phyloP scores from a whole-genome alignment of 805 yeast genomes.

The Debaryomyces prosopidis region DNA sequence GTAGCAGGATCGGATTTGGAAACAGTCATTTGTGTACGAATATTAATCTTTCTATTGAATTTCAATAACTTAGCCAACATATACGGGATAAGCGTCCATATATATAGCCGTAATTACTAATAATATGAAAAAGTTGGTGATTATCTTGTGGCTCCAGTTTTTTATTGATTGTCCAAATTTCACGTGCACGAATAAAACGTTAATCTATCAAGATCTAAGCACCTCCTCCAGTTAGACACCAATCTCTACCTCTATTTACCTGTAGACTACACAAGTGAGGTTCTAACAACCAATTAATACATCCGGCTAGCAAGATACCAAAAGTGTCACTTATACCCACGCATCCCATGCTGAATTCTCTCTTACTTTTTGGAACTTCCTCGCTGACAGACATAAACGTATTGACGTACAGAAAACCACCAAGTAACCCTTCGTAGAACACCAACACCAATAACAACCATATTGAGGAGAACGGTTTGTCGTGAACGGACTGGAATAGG shows the following conservation, averaged over 20 bases:
- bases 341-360: constrained; percentile 38
- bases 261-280: constrained; percentile 72
- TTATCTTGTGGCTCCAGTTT: no score
- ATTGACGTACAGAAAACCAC: constrained; percentile 89
- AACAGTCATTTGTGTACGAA: constrained; percentile 2
- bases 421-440: constrained; percentile 86
- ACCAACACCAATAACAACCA: constrained; percentile 63
- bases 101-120: background rate
- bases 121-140: background rate
- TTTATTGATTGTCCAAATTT: background rate
- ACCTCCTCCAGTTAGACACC: constrained; percentile 52
- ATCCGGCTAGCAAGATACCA: constrained; percentile 83
- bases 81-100: background rate
- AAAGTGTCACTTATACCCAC: constrained; percentile 62
- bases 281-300: constrained; percentile 73
- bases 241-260: constrained; percentile 68
- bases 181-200: background rate
- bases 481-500: constrained; percentile 62
- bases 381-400: constrained; percentile 81
- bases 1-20: constrained; percentile 8
- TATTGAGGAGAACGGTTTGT: constrained; percentile 56
- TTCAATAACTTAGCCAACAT: background rate
- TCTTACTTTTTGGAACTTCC: constrained; percentile 35
- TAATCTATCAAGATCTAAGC: background rate
- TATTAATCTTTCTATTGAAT: background rate